phyloP scores from a whole-genome alignment of 371 early-diverging fungal species.

The Lichtheimia ornata region DNA sequence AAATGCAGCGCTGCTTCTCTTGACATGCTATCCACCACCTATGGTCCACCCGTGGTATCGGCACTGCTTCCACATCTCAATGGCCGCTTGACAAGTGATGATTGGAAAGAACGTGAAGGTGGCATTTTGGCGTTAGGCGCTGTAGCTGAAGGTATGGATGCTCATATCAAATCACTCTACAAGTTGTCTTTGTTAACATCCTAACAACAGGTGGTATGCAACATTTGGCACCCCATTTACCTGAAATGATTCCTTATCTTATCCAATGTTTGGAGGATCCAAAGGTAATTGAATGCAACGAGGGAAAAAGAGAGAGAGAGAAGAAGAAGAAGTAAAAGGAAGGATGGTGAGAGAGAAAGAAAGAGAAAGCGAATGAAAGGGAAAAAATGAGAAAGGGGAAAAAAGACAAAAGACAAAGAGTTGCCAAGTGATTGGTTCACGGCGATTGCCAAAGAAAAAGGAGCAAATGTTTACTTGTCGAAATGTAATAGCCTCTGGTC shows the following conservation, averaged over 20 bases:
- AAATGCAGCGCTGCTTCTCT: conserved; percentile 95
- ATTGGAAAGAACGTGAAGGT: conserved; percentile 89
- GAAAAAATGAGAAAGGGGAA: background rate
- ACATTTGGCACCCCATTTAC: conserved; percentile 82
- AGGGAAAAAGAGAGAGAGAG: background rate
- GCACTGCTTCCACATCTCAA: conserved; percentile 81
- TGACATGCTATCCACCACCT: conserved; percentile 83
- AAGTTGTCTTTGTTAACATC: background rate
- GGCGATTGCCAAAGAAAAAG: too few species aligned
- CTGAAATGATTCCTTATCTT: conserved; percentile 82
- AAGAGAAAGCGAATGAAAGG: background rate
- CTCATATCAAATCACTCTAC: background rate
- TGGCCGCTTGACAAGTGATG: conserved; percentile 65
- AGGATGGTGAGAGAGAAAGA: background rate
- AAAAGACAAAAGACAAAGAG: conserved; percentile 2
- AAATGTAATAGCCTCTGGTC: conserved; percentile 72
- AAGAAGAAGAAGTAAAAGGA: too few species aligned
- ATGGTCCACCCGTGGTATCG: conserved; percentile 71
- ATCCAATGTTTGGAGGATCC: conserved; percentile 71
- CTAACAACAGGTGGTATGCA: conserved; percentile 60
- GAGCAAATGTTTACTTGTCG: background rate
- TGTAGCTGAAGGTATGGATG: conserved; percentile 78
- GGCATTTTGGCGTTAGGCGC: conserved; percentile 96
- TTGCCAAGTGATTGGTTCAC: too few species aligned
- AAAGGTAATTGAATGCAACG: conserved; percentile 47